These are phyloP conservation scores for Aspergillus costaricaensis DNA, from an alignment of 2,329 filamentous ascomycete species.

Conservation along the genomic window DNA sequence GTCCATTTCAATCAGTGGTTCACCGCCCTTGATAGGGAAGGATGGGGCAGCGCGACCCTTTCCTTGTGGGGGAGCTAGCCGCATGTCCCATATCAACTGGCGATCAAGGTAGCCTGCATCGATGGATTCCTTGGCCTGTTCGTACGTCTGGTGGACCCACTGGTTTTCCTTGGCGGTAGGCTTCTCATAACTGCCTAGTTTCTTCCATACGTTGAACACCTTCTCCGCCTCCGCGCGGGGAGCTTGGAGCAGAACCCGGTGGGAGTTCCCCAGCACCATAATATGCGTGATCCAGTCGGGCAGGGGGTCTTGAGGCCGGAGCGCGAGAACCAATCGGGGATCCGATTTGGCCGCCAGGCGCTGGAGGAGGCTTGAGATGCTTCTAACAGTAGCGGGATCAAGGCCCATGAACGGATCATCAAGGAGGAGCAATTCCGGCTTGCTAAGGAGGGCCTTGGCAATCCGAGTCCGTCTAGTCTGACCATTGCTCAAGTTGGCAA, in stretches of 20 bases:
- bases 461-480: slow-evolving; percentile 87
- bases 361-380: slow-evolving; percentile 70
- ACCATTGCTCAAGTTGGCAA: slow-evolving; percentile 89
- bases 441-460: slow-evolving; percentile 76
- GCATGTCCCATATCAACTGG: slow-evolving; percentile 30
- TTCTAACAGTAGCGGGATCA: slow-evolving; percentile 76
- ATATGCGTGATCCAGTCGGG: slow-evolving; percentile 91
- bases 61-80: slow-evolving; percentile 19
- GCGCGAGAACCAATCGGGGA: slow-evolving; percentile 73
- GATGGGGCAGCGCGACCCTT: slow-evolving; percentile 9
- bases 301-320: slow-evolving; percentile 81
- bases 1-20: slow-evolving; percentile 81
- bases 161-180: background rate
- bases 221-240: slow-evolving; percentile 62
- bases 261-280: slow-evolving; percentile 68
- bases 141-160: slow-evolving; percentile 14
- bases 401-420: slow-evolving; percentile 97
- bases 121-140: slow-evolving; percentile 18
- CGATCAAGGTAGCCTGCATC: slow-evolving; percentile 26
- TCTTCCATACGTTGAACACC: slow-evolving; percentile 32
- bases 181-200: slow-evolving; percentile 12
- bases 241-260: slow-evolving; percentile 67
- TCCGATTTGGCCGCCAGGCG: slow-evolving; percentile 65
- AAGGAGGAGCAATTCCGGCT: slow-evolving; percentile 78
- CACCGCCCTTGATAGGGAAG: slow-evolving; percentile 49